Evolutionary conservation across 2,329 filamentous ascomycete species (phyloP), one percentile per base, ranked within the genome.

Genomic region (Fusarium sp.): DNA sequence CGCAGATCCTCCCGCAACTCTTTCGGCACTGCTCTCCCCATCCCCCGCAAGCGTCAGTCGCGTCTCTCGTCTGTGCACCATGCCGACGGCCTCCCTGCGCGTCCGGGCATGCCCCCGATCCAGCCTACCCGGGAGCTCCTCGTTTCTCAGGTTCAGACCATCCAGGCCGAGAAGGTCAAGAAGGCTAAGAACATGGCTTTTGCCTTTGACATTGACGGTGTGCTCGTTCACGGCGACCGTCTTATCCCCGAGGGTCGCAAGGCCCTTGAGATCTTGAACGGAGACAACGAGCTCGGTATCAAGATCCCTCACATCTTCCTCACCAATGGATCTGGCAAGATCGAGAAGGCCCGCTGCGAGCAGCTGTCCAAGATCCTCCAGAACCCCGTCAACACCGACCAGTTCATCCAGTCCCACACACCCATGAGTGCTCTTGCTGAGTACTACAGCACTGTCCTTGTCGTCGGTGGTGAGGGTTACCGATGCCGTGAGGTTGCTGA

Each of bases 311-410:
- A 96, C 85, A 96, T 98, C 79, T 89, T 98, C 35, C 88, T 98
- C 72, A 98, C 95, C 74, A 98, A 98, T 83, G 95, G 95, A 77
- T 96, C 95, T 60, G 95, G 95, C 66, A 97, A 97, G 86, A 94
- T 94, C 2, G 95, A 97, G 83, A 90, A 92, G 75, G 95, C 96
- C 83, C 90, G 95, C 67, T 97, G 95, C 79, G 85, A 91, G 37
- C 94, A 97, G 80, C 89, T 98, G 29, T 87, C 89, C 73, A 89
- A 89, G 80, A 79, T 79, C 16, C 76, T 79, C 6, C 61, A 71
- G 31, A 79, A 79, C 68, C 77, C 77, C 9, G 77, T 79, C 43
- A 64, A 48, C 52, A 77, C 77, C 48, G 77, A 79, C 18, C 93
- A 94, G 72, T 95, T 94, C 86, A 87, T 95, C 13, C 93, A 95